phyloP scores from a whole-genome alignment of 2,329 filamentous ascomycete species.

The Paracoccidioides lutzii region DNA sequence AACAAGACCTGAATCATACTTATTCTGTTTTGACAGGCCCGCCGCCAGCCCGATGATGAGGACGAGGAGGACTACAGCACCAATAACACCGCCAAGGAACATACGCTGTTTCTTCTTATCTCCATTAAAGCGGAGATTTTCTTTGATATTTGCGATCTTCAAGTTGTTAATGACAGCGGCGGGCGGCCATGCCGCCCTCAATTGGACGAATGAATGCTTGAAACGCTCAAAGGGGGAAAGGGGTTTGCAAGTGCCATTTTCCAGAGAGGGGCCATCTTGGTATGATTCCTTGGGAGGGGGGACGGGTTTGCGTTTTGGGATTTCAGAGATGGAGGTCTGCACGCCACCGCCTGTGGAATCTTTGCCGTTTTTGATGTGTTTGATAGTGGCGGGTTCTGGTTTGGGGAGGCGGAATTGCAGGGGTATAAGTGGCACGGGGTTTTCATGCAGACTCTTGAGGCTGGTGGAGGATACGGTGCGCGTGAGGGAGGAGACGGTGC shows the following conservation, averaged over 20 bases:
- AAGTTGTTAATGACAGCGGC: not conserved
- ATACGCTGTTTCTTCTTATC: conserved; percentile 5
- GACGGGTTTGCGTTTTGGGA: conserved; percentile 12
- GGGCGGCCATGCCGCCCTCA: not conserved
- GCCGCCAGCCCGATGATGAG: conserved; percentile 24
- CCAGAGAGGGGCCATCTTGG: not conserved
- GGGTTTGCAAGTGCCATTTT: not conserved
- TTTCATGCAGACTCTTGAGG: not conserved
- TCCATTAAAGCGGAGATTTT: not conserved
- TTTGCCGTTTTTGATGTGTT: conserved; percentile 1
- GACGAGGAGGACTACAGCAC: conserved; percentile 13
- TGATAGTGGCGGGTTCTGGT: not conserved
- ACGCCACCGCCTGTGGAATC: not conserved
- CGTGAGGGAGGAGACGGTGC: conserved; percentile 1
- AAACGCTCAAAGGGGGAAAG: not conserved
- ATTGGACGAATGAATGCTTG: not conserved
- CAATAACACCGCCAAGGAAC: conserved; percentile 6
- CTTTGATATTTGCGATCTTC: not conserved
- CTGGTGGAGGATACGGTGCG: not conserved
- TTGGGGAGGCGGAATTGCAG: not conserved
- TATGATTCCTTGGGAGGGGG: not conserved
- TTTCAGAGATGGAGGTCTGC: conserved; percentile 4
- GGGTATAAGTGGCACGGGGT: not conserved
- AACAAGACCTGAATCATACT: not conserved
- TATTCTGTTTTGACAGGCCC: conserved; percentile 17